A percentile compares a stretch with the other conserved stretches of the same genome.
phyloP scores from a whole-genome alignment of 176 grass and related monocot species.

The Cymbopogon citratus region DNA sequence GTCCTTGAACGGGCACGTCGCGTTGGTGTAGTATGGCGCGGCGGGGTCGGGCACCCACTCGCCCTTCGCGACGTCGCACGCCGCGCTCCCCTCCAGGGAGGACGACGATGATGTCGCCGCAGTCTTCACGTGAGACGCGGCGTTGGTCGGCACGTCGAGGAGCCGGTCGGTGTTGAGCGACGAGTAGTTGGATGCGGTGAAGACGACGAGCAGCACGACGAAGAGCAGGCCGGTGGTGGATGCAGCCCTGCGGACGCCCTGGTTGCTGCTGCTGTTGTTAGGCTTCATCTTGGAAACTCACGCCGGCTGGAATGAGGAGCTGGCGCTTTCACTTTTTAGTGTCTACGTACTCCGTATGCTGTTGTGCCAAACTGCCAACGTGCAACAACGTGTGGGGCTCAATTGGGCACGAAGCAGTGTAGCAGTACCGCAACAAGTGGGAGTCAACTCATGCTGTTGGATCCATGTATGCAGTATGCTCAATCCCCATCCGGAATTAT shows the following conservation, averaged over 20 bases:
- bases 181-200: constrained; percentile 33
- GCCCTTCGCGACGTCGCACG: constrained; percentile 36
- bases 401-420: neutral
- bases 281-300: constrained; percentile 9
- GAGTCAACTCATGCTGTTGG: constrained; percentile 12
- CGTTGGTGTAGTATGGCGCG: constrained; percentile 62
- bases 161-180: constrained; percentile 12
- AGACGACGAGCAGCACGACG: constrained; percentile 25
- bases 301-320: neutral
- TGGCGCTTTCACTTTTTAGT: neutral
- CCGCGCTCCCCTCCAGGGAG: neutral
- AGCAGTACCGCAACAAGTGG: neutral
- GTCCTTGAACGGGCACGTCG: constrained; percentile 54
- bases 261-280: neutral
- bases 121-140: neutral
- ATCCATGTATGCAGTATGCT: too few species aligned
- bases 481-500: too few species aligned
- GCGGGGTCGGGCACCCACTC: constrained; percentile 41
- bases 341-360: too few species aligned
- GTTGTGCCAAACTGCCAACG: neutral
- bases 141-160: neutral
- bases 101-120: neutral
- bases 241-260: constrained; percentile 13
- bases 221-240: constrained; percentile 32
- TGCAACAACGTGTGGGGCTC: constrained; percentile 9